Evolutionary conservation across 2,329 filamentous ascomycete species (phyloP), one percentile per base, ranked within the genome.

Genomic region (Didymella segeticola): DNA sequence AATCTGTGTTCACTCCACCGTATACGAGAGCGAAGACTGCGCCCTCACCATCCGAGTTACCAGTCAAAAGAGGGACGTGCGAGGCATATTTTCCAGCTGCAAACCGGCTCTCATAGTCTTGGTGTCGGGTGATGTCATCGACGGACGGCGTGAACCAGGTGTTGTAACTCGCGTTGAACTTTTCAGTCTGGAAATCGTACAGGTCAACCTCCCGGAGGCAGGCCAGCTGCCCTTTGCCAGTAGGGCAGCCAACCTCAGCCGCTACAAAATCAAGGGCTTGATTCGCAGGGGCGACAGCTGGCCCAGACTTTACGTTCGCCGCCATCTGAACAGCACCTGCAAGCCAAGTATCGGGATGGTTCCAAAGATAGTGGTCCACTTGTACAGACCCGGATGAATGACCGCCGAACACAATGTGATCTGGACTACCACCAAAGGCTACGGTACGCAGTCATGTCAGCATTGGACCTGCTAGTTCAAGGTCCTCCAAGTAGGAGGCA

Each of bases 351-450:
- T 67, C 49, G 10, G 64, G 62, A 27, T 67, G 61, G 37, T 66
- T 67, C 62, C 64, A 67, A 8, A 67, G 55, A 36, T 67, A 67
- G 17, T 67, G 59, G 19, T 67, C 64, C 2, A 67, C 62, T 31
- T 64, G 61, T 10, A 67, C 64, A 19, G 66, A 61, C 15, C 66
- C 66, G n/a, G 63, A 64, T 1, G 63, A 67, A 31, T 69, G 64
- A 2, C 77, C 77, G 9, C 76, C 77, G n/a, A 79, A 77, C 26
- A 78, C 75, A 5, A 79, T 69, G 43, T 74, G 76, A 17, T 77
- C 56, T 10, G 77, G 76, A 53, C 77, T 67, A 29, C 77, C 77
- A 4, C 77, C 76, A 25, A 78, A 78, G 9, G 51, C 51, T 53
- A n/a, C 8, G 14, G 2, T 12, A 43, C 15, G 5, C 7, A 43